Base-by-base conservation (phyloP, 2,329 filamentous ascomycete species). In the Ceratocystis lukuohia region DNA sequence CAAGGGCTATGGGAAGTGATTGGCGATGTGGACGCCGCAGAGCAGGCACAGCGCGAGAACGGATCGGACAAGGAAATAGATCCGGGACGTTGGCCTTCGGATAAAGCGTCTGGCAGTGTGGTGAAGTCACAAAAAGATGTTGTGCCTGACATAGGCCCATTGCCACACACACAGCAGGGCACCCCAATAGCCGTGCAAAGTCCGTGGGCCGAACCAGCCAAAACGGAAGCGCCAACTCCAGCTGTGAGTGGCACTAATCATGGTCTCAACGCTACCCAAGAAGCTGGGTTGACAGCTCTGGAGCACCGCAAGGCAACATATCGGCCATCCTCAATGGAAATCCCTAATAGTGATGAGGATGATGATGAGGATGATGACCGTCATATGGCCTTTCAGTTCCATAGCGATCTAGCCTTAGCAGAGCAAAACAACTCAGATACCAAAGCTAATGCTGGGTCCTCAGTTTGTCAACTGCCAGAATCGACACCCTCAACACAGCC, bases 1-100 rank as follows among this genome's bases (percentile, higher is more conserved):
- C 78, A 84, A 59, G 84, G 84, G 0, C 70, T 86, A 20, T 80
- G 77, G 77, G 82, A 86, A 71, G 82, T 82, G 0, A 70, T 86
- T 44, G 73, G 71, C 1, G 84, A 86, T 1, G 15, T 65, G 8
- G 56, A 61, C 17, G n/a, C 22, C 20, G 33, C 46, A 1, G 63
- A 46, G 48, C 17, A 30, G 5, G 56, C 25, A 30, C 28, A 10
- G 28, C 7, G 5, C 3, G 10, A 7, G 3, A 25, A 15, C 6
- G 22, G 17, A 10, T 5, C 7, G 20, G 48, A 12, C 8, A 53
- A 22, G n/a, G 3, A 22, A 3, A 25, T 12, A 12, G 48, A 10
- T 8, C 15, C 20, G 10, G 48, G 25, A 10, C 8, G 15, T 15
- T 15, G 10, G 5, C 20, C 4, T 28, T n/a, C 3, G 48, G 10